Conservation (phyloP, 1,284 basidiomycete species). For the Anthracocystis panici-leucophaei region DNA sequence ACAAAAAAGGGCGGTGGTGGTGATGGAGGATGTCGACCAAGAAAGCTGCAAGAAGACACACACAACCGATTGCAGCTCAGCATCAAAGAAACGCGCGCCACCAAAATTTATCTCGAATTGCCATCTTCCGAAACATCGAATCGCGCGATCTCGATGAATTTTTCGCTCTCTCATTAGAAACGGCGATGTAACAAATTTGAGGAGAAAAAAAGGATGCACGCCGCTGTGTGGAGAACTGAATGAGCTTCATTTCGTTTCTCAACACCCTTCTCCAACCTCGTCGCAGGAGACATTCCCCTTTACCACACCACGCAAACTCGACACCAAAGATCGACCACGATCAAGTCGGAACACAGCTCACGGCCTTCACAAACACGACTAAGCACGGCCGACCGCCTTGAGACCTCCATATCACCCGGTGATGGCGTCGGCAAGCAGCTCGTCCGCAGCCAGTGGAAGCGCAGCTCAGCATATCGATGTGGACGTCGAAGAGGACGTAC, state of each 20-base stretch:
- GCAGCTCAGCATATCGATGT: conserved; percentile 19
- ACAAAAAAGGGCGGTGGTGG: background rate
- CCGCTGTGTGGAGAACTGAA: conserved; percentile 9
- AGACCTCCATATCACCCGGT: background rate
- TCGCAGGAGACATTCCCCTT: background rate
- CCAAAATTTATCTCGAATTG: conserved; percentile 12
- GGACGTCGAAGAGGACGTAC: conserved; percentile 16
- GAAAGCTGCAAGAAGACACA: background rate
- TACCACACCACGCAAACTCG: background rate
- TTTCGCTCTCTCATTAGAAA: background rate
- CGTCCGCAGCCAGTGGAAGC: conserved; percentile 12
- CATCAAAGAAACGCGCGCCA: conserved; percentile 21
- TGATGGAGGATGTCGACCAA: conserved; percentile 11
- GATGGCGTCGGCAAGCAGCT: conserved; percentile 30
- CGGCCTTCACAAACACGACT: background rate
- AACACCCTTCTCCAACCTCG: background rate
- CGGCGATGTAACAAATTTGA: conserved; percentile 10
- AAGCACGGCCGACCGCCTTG: background rate
- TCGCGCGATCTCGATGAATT: conserved; percentile 6
- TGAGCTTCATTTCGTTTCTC: background rate
- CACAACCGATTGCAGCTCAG: conserved; percentile 7
- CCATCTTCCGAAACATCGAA: conserved; percentile 32
- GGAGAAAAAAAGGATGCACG: background rate
- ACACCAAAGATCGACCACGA: background rate
- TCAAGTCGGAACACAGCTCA: background rate